Conservation (phyloP, 768 basidiomycete genomes). For the Pleurotus cornucopiae region DNA sequence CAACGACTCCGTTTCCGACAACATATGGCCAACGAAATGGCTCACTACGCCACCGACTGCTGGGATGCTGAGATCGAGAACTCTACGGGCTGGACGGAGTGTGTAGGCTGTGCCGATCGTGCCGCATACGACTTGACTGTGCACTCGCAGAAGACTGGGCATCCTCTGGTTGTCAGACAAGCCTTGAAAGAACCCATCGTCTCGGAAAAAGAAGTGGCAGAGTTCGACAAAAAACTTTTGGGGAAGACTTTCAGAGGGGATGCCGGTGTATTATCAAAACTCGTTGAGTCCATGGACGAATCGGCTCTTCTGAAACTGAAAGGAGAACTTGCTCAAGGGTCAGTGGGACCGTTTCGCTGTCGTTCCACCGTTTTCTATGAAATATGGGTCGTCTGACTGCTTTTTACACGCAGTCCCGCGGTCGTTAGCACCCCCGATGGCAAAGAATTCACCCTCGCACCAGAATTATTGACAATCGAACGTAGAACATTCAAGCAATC, state of each 20-base stretch:
- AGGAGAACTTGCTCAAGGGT: conserved; percentile 74
- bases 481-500: conserved; percentile 85
- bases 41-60: conserved; percentile 97
- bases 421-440: conserved; percentile 57
- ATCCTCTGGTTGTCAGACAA: conserved; percentile 81
- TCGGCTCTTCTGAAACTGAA: conserved; percentile 60
- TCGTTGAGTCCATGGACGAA: conserved; percentile 66
- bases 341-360: conserved; percentile 5
- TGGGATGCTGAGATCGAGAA: conserved; percentile 99
- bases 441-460: conserved; percentile 64
- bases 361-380: neutral
- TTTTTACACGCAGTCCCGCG: conserved; percentile 39
- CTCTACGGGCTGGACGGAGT: conserved; percentile 92
- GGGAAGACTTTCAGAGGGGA: conserved; percentile 90
- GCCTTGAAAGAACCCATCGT: conserved; percentile 82
- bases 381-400: neutral
- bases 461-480: conserved; percentile 73
- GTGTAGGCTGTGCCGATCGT: conserved; percentile 97
- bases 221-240: conserved; percentile 83
- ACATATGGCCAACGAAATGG: conserved; percentile 99
- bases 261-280: conserved; percentile 58
- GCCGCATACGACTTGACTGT: conserved; percentile 95
- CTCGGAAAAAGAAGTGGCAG: conserved; percentile 72
- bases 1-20: conserved; percentile 87
- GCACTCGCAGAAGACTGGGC: conserved; percentile 80